These are phyloP conservation scores for Ichthyophthirius multifiliis DNA, from an alignment of 169 alveolate genomes.

Conservation along the genomic window DNA sequence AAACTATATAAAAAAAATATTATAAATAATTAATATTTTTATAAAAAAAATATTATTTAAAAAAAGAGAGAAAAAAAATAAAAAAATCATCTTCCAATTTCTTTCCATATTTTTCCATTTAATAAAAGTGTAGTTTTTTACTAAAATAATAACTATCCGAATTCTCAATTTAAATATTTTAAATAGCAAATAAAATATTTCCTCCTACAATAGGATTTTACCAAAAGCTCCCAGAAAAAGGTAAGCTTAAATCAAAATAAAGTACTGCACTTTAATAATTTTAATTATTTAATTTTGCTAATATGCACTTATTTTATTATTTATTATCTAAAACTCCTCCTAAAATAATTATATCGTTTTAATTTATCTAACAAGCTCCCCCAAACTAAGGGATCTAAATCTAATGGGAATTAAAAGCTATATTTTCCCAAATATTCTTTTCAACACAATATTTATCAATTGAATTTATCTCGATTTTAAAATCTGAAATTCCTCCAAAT, in stretches of 20 bases:
- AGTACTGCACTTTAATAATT: neutral
- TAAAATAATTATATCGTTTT: neutral
- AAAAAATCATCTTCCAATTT: too few species aligned
- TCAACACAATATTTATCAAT: neutral
- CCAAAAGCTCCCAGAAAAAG: neutral
- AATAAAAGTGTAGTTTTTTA: neutral
- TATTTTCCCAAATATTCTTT: neutral
- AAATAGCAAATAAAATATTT: neutral
- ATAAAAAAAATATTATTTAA: too few species aligned
- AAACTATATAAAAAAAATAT: too few species aligned
- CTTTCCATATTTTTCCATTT: neutral
- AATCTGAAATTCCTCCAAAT: neutral
- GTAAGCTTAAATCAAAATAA: neutral
- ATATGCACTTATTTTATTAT: neutral
- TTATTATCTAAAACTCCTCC: neutral
- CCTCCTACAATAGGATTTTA: conserved; percentile 4
- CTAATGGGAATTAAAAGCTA: neutral
- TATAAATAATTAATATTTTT: too few species aligned
- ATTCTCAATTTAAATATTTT: neutral
- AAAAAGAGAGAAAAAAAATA: too few species aligned
- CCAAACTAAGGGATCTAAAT: neutral
- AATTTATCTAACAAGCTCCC: neutral
- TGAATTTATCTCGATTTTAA: neutral
- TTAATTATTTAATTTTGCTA: neutral
- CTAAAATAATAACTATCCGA: neutral